Evolutionary conservation across 208 protist species (phyloP).

Genomic region (Wallacemonas sp.): DNA sequence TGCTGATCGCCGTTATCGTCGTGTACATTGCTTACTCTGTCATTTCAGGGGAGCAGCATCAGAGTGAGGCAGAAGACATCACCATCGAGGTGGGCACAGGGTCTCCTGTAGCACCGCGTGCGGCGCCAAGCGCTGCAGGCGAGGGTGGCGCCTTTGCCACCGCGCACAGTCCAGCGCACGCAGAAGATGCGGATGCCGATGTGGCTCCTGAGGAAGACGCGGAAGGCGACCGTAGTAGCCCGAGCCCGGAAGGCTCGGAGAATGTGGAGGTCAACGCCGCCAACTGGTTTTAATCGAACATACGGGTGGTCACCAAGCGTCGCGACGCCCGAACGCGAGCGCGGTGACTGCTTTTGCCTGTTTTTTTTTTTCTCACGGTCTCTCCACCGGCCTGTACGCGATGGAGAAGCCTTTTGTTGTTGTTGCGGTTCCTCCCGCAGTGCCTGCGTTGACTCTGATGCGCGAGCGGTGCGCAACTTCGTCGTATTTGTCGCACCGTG

Average conservation of each 20-base stretch:
- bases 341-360: background rate
- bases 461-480: too few relatives aligned
- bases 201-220: background rate
- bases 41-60: constrained; percentile 3
- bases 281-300: constrained; percentile 5
- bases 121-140: too few relatives aligned
- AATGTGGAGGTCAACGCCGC: background rate
- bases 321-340: too few relatives aligned
- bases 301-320: too few relatives aligned
- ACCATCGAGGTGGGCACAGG: constrained; percentile 3
- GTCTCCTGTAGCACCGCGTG: background rate
- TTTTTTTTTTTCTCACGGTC: background rate
- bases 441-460: too few relatives aligned
- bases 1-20: constrained; percentile 25
- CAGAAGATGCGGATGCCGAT: background rate
- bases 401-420: too few relatives aligned
- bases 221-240: background rate
- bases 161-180: background rate
- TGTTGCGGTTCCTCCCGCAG: too few relatives aligned
- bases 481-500: too few relatives aligned
- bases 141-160: too few relatives aligned
- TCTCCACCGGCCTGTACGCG: too few relatives aligned
- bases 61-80: constrained; percentile 12
- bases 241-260: background rate
- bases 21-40: constrained; percentile 29